Evolutionary conservation across 495 filamentous ascomycete species (phyloP), one percentile per base, ranked within the genome.

Genomic region (Aspergillus bertholletiae): DNA sequence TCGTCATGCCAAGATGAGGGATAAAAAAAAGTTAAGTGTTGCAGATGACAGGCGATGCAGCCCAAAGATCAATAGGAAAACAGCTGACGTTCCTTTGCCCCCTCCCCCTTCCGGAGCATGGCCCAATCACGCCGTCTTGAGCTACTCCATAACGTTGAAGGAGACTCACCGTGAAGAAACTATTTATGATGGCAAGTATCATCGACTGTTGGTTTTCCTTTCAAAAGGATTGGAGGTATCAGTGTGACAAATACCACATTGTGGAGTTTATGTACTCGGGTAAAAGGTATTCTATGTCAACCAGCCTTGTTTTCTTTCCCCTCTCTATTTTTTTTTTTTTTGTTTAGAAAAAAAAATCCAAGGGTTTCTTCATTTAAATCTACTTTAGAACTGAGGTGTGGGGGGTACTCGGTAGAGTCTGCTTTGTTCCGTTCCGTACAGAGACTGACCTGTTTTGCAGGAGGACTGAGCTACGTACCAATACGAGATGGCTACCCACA

Each of bases 71-170:
- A 39, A 24, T 21, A 39, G 18, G 40, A 23, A 30, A 50, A 41
- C 49, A 51, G 34, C 34, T 51, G 49, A 51, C 49, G n/a, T 40
- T 51, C 22, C 21, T 41, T 51, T 41, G 4, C 17, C 46, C 45
- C 28, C 34, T 35, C 34, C 34, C 28, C 30, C 37, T 35, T 18
- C 46, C 46, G 15, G 46, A n/a, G 11, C 26, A 32, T 20, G 40
- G 40, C 18, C 48, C 48, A 50, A 50, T 50, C 48, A 40, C 13
- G n/a, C 22, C n/a, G 32, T 21, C n/a, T 32, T 40, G 17, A 41
- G 49, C 34, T 41, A 22, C 49, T 51, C 49, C 49, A 41, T 51
- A 22, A 51, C 30, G 26, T 17, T n/a, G 47, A 37, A 49, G 28
- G 47, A 49, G 21, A 26, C 30, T 30, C 12, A 17, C 28, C 21